Conservation (phyloP, 2,329 filamentous ascomycete species). For the Taxawa tesnikishii region DNA sequence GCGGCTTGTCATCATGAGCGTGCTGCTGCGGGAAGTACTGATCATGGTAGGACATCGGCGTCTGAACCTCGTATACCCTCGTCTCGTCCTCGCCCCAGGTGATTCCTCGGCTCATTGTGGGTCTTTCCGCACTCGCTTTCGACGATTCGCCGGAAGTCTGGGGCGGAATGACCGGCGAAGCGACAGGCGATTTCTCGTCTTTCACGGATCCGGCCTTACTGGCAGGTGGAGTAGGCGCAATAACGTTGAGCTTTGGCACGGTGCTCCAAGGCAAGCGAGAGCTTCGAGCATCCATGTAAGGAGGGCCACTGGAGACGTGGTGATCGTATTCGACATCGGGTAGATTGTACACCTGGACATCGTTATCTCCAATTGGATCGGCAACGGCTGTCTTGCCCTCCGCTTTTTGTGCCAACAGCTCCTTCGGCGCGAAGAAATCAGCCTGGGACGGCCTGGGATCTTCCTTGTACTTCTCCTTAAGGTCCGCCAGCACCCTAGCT, state of each 20-base stretch:
- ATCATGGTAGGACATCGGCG: conserved; percentile 29
- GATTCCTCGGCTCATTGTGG: conserved; percentile 16
- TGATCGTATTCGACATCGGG: conserved; percentile 16
- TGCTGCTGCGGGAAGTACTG: conserved; percentile 18
- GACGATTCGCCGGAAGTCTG: conserved; percentile 6
- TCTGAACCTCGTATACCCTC: conserved; percentile 32
- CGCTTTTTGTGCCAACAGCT: conserved; percentile 27
- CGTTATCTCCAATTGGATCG: conserved; percentile 30
- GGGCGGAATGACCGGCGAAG: conserved; percentile 1
- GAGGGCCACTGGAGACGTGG: conserved; percentile 21
- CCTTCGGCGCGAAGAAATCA: conserved; percentile 35
- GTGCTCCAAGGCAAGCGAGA: conserved; percentile 1
- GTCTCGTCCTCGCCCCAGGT: conserved; percentile 37
- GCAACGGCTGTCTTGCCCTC: conserved; percentile 23
- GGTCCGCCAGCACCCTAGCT: conserved; percentile 28
- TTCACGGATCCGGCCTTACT: conserved; percentile 28
- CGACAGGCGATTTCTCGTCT: conserved; percentile 21
- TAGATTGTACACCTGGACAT: conserved; percentile 29
- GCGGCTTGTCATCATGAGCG: conserved; percentile 10
- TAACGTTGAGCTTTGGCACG: conserved; percentile 44
- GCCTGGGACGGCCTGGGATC: conserved; percentile 26
- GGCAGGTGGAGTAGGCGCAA: conserved; percentile 44
- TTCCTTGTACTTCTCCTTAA: conserved; percentile 29
- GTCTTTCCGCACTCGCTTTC: conserved; percentile 6
- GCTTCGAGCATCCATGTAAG: conserved; percentile 13